phyloP scores from a whole-genome alignment of 306 rosid species.

The Cicer judaicum region DNA sequence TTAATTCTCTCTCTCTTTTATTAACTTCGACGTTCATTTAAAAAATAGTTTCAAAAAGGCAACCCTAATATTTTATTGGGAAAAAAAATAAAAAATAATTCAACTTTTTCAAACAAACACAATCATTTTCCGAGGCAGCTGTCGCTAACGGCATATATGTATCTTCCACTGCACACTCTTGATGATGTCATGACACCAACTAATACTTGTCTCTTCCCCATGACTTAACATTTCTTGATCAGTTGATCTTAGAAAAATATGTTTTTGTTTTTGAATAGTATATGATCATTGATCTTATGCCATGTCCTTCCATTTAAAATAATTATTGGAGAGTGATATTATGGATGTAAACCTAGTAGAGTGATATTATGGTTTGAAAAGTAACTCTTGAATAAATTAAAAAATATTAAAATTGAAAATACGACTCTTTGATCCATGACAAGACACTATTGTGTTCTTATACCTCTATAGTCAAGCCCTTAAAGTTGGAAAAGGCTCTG shows the following conservation, averaged over 20 bases:
- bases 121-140: no score
- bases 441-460: neutral
- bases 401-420: neutral
- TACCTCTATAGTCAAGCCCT: neutral
- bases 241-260: neutral
- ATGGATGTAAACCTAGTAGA: conserved; percentile 18
- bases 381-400: neutral
- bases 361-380: neutral
- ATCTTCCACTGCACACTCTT: no score
- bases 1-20: no score
- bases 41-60: no score
- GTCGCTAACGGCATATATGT: no score
- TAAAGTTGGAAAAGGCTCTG: neutral
- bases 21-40: no score
- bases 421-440: neutral
- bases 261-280: neutral
- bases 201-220: neutral
- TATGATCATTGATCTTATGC: neutral
- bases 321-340: neutral
- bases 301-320: conserved; percentile 6
- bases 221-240: conserved; percentile 20
- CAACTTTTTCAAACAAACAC: no score
- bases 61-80: no score
- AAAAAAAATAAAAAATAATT: no score
- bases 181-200: neutral